phyloP scores from a whole-genome alignment of 2,329 filamentous ascomycete species.

The Paecilomyces sp. region DNA sequence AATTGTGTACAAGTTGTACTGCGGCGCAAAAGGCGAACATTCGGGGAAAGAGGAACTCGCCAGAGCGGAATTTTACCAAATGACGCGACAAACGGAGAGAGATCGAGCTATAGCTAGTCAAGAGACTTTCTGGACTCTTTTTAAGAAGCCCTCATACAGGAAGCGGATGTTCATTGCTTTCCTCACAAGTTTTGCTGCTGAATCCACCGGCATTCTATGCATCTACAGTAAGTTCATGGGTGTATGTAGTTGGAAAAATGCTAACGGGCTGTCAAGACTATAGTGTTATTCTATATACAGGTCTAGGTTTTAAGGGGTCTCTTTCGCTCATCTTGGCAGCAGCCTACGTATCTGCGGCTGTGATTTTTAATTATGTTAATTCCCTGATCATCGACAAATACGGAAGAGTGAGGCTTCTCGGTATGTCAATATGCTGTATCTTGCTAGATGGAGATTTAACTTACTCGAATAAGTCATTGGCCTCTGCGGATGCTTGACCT shows the following conservation, averaged over 20 bases:
- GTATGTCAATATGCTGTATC: no score
- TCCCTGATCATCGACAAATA: neutral
- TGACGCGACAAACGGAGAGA: constrained; percentile 15
- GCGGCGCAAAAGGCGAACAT: constrained; percentile 8
- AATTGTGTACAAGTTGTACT: constrained; percentile 12
- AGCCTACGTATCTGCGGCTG: neutral
- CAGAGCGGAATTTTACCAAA: constrained; percentile 19
- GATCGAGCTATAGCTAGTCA: constrained; percentile 6
- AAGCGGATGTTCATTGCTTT: no score
- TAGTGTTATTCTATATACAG: constrained; percentile 1
- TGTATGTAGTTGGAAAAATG: no score
- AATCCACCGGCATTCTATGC: neutral
- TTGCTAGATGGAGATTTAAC: no score
- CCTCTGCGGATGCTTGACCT: no score
- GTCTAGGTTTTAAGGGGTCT: constrained; percentile 1
- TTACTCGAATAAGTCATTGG: no score
- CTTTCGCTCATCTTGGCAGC: constrained; percentile 1
- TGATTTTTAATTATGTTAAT: neutral
- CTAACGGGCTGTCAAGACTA: neutral
- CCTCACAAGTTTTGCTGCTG: no score
- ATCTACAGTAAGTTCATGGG: neutral
- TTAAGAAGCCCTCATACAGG: neutral
- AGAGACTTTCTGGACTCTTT: neutral
- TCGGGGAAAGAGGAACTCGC: constrained; percentile 14
- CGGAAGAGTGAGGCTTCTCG: neutral